phyloP scores from a whole-genome alignment of 176 grass and related monocot species.

The Saccharum officinarum region DNA sequence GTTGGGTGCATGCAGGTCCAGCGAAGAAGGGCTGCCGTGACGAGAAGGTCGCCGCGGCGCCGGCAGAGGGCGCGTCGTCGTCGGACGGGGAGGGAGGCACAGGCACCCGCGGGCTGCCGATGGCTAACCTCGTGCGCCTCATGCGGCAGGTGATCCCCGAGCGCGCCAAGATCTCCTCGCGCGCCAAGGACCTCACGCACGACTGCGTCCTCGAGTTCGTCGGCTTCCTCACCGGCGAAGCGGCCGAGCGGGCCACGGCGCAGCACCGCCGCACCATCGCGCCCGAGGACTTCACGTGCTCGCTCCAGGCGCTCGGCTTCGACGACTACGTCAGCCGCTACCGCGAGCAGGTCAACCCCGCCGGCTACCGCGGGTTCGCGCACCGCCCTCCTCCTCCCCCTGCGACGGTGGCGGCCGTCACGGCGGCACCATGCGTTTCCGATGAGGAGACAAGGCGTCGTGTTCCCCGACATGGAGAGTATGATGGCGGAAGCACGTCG shows the following conservation, averaged over 20 bases:
- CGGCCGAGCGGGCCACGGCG: constrained; percentile 32
- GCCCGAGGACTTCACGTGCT: constrained; percentile 58
- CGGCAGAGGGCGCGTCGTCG: background rate
- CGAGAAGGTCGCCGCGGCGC: background rate
- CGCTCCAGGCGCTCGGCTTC: constrained; percentile 43
- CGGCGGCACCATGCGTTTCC: background rate
- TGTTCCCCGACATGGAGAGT: background rate
- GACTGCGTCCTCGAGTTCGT: constrained; percentile 71
- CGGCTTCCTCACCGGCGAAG: constrained; percentile 63
- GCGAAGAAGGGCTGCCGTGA: background rate
- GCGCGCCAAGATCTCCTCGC: constrained; percentile 38
- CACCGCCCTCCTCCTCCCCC: background rate
- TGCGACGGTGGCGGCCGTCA: background rate
- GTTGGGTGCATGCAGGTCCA: background rate
- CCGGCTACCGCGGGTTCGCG: background rate
- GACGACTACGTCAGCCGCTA: constrained; percentile 50
- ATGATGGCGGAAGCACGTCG: background rate
- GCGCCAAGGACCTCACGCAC: constrained; percentile 54
- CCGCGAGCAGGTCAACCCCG: constrained; percentile 35
- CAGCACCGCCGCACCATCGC: constrained; percentile 56
- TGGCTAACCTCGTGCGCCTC: constrained; percentile 58
- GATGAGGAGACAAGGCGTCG: constrained; percentile 22
- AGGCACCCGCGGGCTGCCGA: constrained; percentile 30
- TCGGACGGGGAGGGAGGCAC: background rate
- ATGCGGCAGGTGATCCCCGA: constrained; percentile 54